Evolutionary conservation across 768 basidiomycete species (phyloP), one percentile per base, ranked within the genome.

Genomic region (Lactarius tabidus): DNA sequence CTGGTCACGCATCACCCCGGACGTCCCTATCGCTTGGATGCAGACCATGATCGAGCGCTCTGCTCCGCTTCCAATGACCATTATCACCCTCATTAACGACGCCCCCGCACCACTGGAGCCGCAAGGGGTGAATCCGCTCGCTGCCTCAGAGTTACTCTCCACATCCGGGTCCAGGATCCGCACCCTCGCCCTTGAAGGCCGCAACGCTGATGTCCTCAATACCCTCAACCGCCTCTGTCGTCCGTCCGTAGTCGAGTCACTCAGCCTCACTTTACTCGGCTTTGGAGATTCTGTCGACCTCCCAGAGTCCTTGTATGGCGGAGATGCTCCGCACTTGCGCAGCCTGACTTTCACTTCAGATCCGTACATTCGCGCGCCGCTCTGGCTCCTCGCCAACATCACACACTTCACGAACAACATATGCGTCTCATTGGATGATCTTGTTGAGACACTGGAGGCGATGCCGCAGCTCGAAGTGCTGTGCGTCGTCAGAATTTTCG

Each of bases 31-130:
- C 28, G 54, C 45, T 4, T 66, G 65, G 65, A 51, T 60, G 10
- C 57, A 29, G 4, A 51, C 65, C 6, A 66, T 66, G 65, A 43
- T 62, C 20, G 61, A 66, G 28, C 65, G 65, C 31, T 66, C 65
- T 1, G 6, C 60, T 9, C 65, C 65, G 17, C 65, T 66, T 20
- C 51, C 57, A 20, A 38, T 66, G 2, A 51, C 4, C n/a, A 28
- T 66, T 28, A 35, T 59, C 39, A 53, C 58, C 6, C 65, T 57
- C 39, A 43, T 66, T 51, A 36, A 39, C n/a, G 9, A 39, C 20
- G 15, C 41, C 2, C 52, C 39, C 15, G n/a, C n/a, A n/a, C n/a
- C n/a, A n/a, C n/a, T n/a, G n/a, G n/a, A n/a, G n/a, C n/a, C n/a
- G n/a, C n/a, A n/a, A n/a, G n/a, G n/a, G n/a, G n/a, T n/a, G n/a